Base-by-base conservation (phyloP, 306 rosid species). In the Prunus davidiana region DNA sequence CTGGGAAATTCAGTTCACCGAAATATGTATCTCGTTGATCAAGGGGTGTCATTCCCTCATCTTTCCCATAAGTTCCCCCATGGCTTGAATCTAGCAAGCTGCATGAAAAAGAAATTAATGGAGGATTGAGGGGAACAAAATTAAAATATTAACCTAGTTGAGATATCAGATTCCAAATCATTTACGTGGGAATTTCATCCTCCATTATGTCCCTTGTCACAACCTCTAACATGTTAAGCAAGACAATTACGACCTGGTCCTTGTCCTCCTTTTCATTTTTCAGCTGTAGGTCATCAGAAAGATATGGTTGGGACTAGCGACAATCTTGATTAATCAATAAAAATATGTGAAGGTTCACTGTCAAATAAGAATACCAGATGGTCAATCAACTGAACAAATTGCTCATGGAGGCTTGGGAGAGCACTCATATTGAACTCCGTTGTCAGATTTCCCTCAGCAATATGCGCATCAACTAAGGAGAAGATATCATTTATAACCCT, bases 191-290 rank as follows among this genome's bases (percentile, higher is more conserved):
- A 78, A 81, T 73, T 22, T 92, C 98, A 69, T 90, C 97, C 2
- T 86, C 97, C 87, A 95, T 82, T 80, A 95, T 89, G 86, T 95
- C 98, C 67, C 97, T 88, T 19, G 97, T 90, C 78, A 89, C 98
- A 85, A 95, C 89, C 84, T 95, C 98, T 20, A 95, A 82, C 96
- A 95, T 95, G 87, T 95, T 92, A 43, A 95, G 91, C 91, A 95
- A 84, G 82, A 95, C 87, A 77, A 95, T 95, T 70, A 93, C 96
- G 75, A 95, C 92, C 81, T 89, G 71, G 80, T 92, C 92, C 85
- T 92, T 90, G 82, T 76, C 91, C 73, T 92, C 97, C 67, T 58
- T 56, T 76, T 84, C 79, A 78, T 95, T 95, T 12, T 60, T 58
- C 78, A 77, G 56, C 98, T 95, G 91, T 74, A 73, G 67, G 67